These are phyloP conservation scores for Hsuehochloa calcarea DNA, from an alignment of 176 grass and related monocot species.

Conservation along the genomic window DNA sequence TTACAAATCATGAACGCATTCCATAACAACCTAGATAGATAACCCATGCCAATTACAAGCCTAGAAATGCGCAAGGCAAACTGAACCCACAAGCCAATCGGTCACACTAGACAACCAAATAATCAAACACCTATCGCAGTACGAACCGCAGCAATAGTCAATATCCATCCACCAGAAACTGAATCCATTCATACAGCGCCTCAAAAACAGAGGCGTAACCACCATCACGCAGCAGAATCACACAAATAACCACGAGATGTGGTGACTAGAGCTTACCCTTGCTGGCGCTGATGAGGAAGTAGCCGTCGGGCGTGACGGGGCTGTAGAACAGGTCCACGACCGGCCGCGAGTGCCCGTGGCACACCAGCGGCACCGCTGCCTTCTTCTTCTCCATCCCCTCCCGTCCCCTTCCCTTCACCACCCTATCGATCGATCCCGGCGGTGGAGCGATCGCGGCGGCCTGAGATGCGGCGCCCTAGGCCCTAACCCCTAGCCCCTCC, in stretches of 20 bases:
- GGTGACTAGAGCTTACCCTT: slow-evolving; percentile 54
- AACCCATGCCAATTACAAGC: no score
- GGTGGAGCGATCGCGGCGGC: background rate
- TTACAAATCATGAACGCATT: no score
- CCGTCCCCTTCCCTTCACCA: background rate
- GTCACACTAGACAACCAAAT: background rate
- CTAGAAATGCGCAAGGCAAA: no score
- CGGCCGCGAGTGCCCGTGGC: slow-evolving; percentile 96
- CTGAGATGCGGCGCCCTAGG: background rate
- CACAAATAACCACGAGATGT: no score
- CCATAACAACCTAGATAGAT: no score
- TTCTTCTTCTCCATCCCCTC: slow-evolving; percentile 22
- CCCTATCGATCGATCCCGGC: slow-evolving; percentile 4
- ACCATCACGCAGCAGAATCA: background rate
- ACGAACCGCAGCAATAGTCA: background rate
- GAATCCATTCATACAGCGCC: background rate
- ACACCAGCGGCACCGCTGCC: slow-evolving; percentile 10
- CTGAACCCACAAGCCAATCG: background rate
- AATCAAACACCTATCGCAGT: background rate
- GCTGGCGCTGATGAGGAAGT: slow-evolving; percentile 97
- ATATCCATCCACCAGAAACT: background rate
- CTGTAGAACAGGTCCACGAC: slow-evolving; percentile 94
- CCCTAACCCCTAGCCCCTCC: slow-evolving; percentile 20
- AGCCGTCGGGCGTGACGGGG: slow-evolving; percentile 77
- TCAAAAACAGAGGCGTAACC: background rate